Conservation (phyloP, 805 yeast genomes). For the Ogataea nonfermentans region DNA sequence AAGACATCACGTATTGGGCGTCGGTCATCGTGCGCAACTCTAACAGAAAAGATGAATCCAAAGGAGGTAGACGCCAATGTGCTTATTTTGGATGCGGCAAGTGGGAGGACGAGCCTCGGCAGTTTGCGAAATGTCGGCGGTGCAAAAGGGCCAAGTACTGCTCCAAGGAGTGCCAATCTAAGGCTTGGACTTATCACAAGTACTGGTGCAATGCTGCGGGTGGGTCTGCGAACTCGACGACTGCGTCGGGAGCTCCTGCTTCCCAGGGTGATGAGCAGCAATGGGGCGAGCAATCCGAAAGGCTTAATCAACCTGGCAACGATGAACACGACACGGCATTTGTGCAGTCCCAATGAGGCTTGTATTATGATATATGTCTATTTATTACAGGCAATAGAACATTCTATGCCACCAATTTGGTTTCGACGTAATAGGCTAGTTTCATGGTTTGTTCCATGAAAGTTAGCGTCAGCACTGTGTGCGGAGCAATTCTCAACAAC, state of each 20-base stretch:
- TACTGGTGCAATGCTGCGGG: slow-evolving; percentile 75
- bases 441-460: slow-evolving; percentile 96
- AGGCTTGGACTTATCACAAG: slow-evolving; percentile 90
- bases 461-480: slow-evolving; percentile 83
- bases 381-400: slow-evolving; percentile 1
- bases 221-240: slow-evolving; percentile 12
- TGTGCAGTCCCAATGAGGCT: background rate
- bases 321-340: slow-evolving; percentile 4
- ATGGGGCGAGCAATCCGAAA: slow-evolving; percentile 6
- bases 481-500: slow-evolving; percentile 89
- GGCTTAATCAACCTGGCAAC: slow-evolving; percentile 3
- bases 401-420: slow-evolving; percentile 22
- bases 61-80: slow-evolving; percentile 92
- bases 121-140: slow-evolving; percentile 91
- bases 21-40: slow-evolving; percentile 97
- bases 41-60: slow-evolving; percentile 82
- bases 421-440: slow-evolving; percentile 44
- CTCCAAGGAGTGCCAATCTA: slow-evolving; percentile 85
- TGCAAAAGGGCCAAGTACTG: slow-evolving; percentile 96
- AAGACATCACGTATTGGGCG: slow-evolving; percentile 93
- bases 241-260: slow-evolving; percentile 10
- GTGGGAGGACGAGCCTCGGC: slow-evolving; percentile 89
- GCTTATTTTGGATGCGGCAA: slow-evolving; percentile 90
- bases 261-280: background rate
- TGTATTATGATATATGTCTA: background rate